phyloP scores from a whole-genome alignment of 2,329 filamentous ascomycete species.

The Chaetomiaceae sp. region DNA sequence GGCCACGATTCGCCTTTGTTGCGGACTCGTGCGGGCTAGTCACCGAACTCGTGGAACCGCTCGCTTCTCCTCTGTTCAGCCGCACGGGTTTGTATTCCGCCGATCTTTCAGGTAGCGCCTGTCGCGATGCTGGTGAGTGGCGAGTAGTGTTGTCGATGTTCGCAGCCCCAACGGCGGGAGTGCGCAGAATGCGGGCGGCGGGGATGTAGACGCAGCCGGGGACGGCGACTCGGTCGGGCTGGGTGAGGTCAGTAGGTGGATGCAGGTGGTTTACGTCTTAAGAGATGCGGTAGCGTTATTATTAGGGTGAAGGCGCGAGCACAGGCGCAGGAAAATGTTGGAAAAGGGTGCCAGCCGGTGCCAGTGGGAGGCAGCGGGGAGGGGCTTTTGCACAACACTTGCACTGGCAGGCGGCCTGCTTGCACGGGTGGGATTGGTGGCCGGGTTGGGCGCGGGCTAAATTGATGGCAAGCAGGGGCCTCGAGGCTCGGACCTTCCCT shows the following conservation, averaged over 20 bases:
- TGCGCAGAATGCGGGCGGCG: slow-evolving; percentile 16
- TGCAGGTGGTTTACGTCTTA: no score
- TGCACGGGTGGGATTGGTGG: slow-evolving; percentile 8
- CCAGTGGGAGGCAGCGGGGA: background rate
- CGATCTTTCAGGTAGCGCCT: background rate
- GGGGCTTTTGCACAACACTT: background rate
- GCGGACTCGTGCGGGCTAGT: slow-evolving; percentile 4
- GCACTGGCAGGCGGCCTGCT: no score
- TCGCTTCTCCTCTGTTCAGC: slow-evolving; percentile 10
- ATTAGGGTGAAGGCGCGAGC: slow-evolving; percentile 1
- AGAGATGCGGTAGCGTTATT: no score
- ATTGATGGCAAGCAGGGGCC: slow-evolving; percentile 6
- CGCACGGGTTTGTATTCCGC: slow-evolving; percentile 1
- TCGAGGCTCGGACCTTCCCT: slow-evolving; percentile 1
- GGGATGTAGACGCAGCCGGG: slow-evolving; percentile 18
- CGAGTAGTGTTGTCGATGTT: background rate
- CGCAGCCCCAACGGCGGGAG: slow-evolving; percentile 6
- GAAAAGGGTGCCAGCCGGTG: background rate
- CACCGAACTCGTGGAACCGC: slow-evolving; percentile 1
- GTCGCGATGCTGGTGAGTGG: background rate
- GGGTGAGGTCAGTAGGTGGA: no score
- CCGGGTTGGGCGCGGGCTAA: slow-evolving; percentile 14
- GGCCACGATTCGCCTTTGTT: slow-evolving; percentile 9
- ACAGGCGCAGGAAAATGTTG: slow-evolving; percentile 20
- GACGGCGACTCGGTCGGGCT: slow-evolving; percentile 13